phyloP scores from a whole-genome alignment of 106 monocot species.

The Posidonia australis region DNA sequence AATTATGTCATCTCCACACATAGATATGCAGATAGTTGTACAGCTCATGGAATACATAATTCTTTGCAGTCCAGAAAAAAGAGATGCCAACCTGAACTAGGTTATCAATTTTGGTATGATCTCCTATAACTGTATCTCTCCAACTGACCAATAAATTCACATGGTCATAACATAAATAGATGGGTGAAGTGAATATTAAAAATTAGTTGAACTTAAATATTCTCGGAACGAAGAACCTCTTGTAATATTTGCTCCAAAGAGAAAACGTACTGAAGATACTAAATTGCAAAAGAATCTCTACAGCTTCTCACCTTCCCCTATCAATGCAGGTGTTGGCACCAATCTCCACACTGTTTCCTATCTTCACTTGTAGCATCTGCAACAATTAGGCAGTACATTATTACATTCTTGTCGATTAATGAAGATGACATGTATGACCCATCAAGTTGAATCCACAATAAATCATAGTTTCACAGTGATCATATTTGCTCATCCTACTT shows the following conservation, averaged over 20 bases:
- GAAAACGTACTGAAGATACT: neutral
- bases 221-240: too few species aligned
- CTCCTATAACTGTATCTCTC: constrained; percentile 88
- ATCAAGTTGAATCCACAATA: too few species aligned
- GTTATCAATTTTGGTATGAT: constrained; percentile 90
- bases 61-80: neutral
- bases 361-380: constrained; percentile 61
- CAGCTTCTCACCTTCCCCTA: constrained; percentile 70
- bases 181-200: neutral
- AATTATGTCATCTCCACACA: neutral
- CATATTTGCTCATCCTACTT: too few species aligned
- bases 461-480: too few species aligned
- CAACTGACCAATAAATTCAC: constrained; percentile 38
- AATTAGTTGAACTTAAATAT: neutral
- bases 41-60: neutral
- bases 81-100: constrained; percentile 60
- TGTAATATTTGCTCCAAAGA: neutral
- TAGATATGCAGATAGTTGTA: neutral
- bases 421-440: too few species aligned
- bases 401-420: neutral
- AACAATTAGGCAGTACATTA: neutral
- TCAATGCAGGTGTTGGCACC: constrained; percentile 96
- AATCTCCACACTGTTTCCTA: constrained; percentile 83
- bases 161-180: constrained; percentile 2
- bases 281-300: neutral